Evolutionary conservation across 179 eudicot species (phyloP).

Genomic region (Gypsophila paniculata): DNA sequence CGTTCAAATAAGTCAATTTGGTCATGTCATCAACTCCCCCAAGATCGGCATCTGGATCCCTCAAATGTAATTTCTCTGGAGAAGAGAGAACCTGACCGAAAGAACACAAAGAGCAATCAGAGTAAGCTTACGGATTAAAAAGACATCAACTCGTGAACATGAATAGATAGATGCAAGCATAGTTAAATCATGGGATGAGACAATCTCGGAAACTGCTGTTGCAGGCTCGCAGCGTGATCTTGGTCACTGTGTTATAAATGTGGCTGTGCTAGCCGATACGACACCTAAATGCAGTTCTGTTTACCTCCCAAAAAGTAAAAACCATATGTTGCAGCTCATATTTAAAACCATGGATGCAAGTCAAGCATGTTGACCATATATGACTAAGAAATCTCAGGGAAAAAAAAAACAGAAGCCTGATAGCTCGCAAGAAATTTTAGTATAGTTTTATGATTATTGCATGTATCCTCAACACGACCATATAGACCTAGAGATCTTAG

Average conservation of each 20-base stretch:
- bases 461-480: background rate
- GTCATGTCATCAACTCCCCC: slow-evolving; percentile 99
- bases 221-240: background rate
- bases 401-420: background rate
- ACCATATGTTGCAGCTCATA: too few species aligned
- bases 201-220: background rate
- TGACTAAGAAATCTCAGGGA: slow-evolving; percentile 1
- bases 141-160: background rate
- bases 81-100: slow-evolving; percentile 47
- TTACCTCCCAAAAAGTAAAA: background rate
- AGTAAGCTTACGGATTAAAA: slow-evolving; percentile 4
- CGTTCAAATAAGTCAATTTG: slow-evolving; percentile 86
- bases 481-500: background rate
- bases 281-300: background rate
- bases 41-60: slow-evolving; percentile 87
- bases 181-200: background rate
- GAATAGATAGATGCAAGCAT: slow-evolving; percentile 2
- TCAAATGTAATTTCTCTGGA: slow-evolving; percentile 59
- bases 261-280: background rate
- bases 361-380: background rate
- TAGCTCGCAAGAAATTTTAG: background rate
- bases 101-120: slow-evolving; percentile 14
- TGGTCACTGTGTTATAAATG: background rate
- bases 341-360: background rate
- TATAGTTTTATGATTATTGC: background rate